Evolutionary conservation across 352 stramenopile species (phyloP), one percentile per base, ranked within the genome.

Genomic region (Globisporangium alternatum): DNA sequence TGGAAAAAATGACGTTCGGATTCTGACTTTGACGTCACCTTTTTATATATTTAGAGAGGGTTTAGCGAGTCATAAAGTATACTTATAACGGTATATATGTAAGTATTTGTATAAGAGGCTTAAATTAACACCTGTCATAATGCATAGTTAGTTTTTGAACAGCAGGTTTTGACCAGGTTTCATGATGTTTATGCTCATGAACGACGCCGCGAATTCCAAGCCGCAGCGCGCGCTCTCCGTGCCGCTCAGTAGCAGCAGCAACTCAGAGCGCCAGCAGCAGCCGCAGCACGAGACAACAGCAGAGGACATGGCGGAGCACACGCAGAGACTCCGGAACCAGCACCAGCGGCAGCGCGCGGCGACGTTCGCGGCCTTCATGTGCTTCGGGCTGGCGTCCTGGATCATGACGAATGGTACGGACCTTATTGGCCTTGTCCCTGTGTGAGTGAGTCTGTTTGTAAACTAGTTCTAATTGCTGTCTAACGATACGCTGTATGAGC

Each of bases 311-410:
- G 30, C 44, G 57, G 30, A 35, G 22, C 35, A 44, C 35, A 33
- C 30, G 9, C 44, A 13, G 30, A 64, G 30, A 3, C 35, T n/a
- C 9, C 21, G 22, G 25, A n/a, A 39, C 21, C 63, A 56, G n/a
- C 30, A 52, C 8, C 55, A 52, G 19, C 45, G 43, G 8, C 70
- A 74, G 48, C 70, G 59, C 7, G 39, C 47, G 4, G 69, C 63
- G 25, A 82, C 74, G 1, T 88, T 84, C 37, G 58, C 63, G 9
- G 81, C 80, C 2, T 89, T 91, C 64, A 61, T 88, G 44, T 66
- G 74, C 37, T 81, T 91, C 56, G 80, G 80, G 0, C 58, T 89
- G 9, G 72, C 78, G 2, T 88, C 80, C 19, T 91, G 82, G 82
- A 69, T 91, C 57, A 82, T 86, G 72, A 89, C 80, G 1, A 88